Evolutionary conservation across 495 filamentous ascomycete species (phyloP).

Genomic region (Acidomyces sp.): DNA sequence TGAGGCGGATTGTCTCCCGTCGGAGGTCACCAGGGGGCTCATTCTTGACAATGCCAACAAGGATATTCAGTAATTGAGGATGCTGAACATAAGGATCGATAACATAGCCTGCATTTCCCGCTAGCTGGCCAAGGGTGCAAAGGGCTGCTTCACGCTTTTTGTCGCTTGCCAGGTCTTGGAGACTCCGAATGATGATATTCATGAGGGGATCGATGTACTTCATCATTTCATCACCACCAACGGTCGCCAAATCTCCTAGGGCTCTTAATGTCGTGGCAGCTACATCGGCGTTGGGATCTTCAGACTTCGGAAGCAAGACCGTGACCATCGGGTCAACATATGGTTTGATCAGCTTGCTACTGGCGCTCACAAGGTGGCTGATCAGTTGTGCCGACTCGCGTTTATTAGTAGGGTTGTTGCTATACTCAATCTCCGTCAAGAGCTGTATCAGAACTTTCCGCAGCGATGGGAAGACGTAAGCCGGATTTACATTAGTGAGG

Average conservation of each 20-base stretch:
- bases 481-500: conserved; percentile 79
- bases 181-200: conserved; percentile 81
- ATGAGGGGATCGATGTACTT: conserved; percentile 78
- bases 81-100: conserved; percentile 94
- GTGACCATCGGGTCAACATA: conserved; percentile 92
- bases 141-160: conserved; percentile 82
- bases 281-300: conserved; percentile 69
- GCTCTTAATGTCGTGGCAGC: conserved; percentile 87
- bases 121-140: conserved; percentile 78
- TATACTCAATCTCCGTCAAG: conserved; percentile 87
- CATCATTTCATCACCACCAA: conserved; percentile 83
- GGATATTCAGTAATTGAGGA: conserved; percentile 76
- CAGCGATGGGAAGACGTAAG: conserved; percentile 89
- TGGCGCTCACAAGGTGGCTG: conserved; percentile 79
- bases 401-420: conserved; percentile 83
- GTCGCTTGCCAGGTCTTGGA: conserved; percentile 84
- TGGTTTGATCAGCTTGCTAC: conserved; percentile 78
- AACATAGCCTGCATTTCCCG: conserved; percentile 91
- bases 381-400: conserved; percentile 92
- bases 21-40: conserved; percentile 72
- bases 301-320: conserved; percentile 76
- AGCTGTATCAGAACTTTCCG: conserved; percentile 92
- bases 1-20: conserved; percentile 87
- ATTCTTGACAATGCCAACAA: conserved; percentile 85
- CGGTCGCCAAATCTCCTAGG: conserved; percentile 81